Base-by-base conservation (phyloP, 495 filamentous ascomycete genomes). In the Hypoxylon cercidicola region DNA sequence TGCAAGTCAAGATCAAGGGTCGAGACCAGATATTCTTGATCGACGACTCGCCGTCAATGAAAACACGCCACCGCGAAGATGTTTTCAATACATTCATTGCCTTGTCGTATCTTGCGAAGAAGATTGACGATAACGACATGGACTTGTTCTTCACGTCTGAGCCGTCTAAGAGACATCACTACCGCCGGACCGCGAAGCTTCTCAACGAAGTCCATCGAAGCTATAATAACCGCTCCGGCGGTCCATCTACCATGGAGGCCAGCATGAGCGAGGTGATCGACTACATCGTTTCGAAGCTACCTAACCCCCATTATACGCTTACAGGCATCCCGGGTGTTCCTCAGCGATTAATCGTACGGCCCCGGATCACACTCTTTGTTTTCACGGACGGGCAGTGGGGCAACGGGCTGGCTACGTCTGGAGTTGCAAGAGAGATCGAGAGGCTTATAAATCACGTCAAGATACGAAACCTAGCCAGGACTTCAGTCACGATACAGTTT, bases 351-450 rank as follows among this genome's bases (percentile, higher is more conserved):
- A n/a, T n/a, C 10, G 11, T 12, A 18, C 43, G 43, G 19, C 43
- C 43, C 18, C 19, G 21, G 19, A 46, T 46, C 9, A 46, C 43
- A n/a, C 43, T 46, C 43, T 46, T 46, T 23, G 43, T 46, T n/a
- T 46, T 46, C 43, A 46, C 43, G 9, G 43, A 46, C 43, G 43
- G 43, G 10, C 19, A 23, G 19, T 46, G 43, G 43, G 43, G 43
- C 10, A 23, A 28, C 23, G 10, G 19, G 13, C 1, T 7, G 19
- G 1, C 43, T 23, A 46, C 20, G 10, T 3, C 5, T 18, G 19
- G 43, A 4, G 43, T 46, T 10, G 43, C 21, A n/a, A 25, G 20
- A 23, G 19, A 46, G 19, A 46, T 46, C 19, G 43, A 46, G 5
- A 46, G 43, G 21, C 43, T 46, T n/a, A 46, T 21, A 3, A 16